Base-by-base conservation (phyloP, 2,329 filamentous ascomycete genomes). In the Neocucurbitaria cava region DNA sequence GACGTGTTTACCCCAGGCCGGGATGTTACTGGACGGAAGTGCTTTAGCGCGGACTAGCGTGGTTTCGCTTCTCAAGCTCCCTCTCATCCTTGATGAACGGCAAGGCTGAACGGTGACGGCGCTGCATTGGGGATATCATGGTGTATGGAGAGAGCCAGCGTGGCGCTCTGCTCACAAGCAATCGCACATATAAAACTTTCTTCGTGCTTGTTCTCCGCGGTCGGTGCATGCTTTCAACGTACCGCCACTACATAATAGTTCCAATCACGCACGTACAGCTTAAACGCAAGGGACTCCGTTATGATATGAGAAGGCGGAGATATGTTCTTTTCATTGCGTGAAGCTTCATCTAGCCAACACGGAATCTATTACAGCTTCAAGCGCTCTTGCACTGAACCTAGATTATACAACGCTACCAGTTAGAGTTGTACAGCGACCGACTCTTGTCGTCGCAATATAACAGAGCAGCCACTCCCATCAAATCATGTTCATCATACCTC, bases 1-100 rank as follows among this genome's bases (percentile, higher is more conserved):
- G 51, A 49, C 52, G 58, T 64, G 64, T 67, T 67, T 67, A 64
- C 58, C n/a, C 24, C 44, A 51, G 40, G 46, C 58, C 36, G 46
- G 52, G 49, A 58, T 54, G 45, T 58, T 46, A 55, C 50, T 57
- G 46, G 55, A 46, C 46, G 38, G 52, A 51, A 21, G 45, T 42
- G 53, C 48, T 46, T 15, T 30, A 21, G 45, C 48, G 44, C 47
- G 48, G 15, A 13, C 31, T 35, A 35, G 31, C 31, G 31, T 17
- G 31, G 31, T 15, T 26, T 58, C 55, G 55, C 17, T 48, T 36
- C 17, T 48, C 31, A 35, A 39, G n/a, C n/a, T 46, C 17, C 44
- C 18, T 23, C 21, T 18, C 13, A 18, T 18, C 33, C 36, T n/a
- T n/a, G 7, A 20, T 23, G 23, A 35, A 35, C 13, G 31, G 13